Conservation (phyloP, 352 stramenopile genomes). For the Globisporangium paroecandrum region DNA sequence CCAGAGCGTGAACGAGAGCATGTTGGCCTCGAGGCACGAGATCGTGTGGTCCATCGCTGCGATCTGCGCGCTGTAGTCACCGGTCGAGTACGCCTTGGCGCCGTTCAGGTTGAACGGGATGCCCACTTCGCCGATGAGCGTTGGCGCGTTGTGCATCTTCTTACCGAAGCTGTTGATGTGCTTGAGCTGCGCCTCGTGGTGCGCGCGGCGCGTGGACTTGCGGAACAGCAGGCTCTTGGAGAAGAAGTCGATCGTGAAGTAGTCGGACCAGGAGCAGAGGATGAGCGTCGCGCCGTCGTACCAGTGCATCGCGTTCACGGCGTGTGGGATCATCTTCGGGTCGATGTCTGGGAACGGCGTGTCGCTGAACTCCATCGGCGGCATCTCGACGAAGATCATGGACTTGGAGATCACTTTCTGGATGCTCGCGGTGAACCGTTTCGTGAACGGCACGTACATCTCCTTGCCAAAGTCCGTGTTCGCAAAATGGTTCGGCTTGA, state of each 20-base stretch:
- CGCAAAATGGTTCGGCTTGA: constrained; percentile 70
- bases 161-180: constrained; percentile 51
- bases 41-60: constrained; percentile 77
- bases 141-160: constrained; percentile 58
- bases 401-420: constrained; percentile 45
- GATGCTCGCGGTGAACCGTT: constrained; percentile 50
- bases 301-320: constrained; percentile 87
- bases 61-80: constrained; percentile 45
- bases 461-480: constrained; percentile 65
- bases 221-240: constrained; percentile 63
- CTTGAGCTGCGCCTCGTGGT: constrained; percentile 55
- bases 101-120: constrained; percentile 74
- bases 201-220: constrained; percentile 32
- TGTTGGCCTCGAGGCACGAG: constrained; percentile 60
- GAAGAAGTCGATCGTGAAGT: constrained; percentile 68
- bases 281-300: constrained; percentile 91
- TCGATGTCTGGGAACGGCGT: constrained; percentile 69
- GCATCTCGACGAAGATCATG: constrained; percentile 81
- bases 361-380: constrained; percentile 65
- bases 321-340: constrained; percentile 44
- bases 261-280: constrained; percentile 56
- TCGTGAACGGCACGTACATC: constrained; percentile 79
- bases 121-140: constrained; percentile 65
- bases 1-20: constrained; percentile 89
- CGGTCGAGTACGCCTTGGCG: constrained; percentile 35